Base-by-base conservation (phyloP, 768 basidiomycete species). In the Megacollybia marginata region DNA sequence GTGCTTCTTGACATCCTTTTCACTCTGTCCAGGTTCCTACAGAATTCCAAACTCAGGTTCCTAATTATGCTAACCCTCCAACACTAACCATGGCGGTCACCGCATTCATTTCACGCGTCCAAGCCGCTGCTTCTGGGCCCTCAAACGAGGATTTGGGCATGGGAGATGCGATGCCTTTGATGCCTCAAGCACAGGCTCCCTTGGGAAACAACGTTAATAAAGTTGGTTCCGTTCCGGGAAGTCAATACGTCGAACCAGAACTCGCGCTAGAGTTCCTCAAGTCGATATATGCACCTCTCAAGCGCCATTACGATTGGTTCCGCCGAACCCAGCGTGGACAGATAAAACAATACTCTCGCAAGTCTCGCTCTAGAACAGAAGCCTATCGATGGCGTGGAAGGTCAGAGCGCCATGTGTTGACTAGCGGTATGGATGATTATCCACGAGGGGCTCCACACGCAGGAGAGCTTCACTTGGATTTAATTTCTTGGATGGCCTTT, bases 231-330 rank as follows among this genome's bases (percentile, higher is more conserved):
- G 33, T 48, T 16, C 38, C 47, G 47, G 70, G 68, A 44, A 73
- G 71, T 58, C 58, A 64, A 53, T 74, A 79, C 61, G 63, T 89
- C 48, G 63, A 79, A n/a, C 79, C 79, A 4, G 72, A 78, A 32
- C 69, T 83, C 16, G 85, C 86, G 0, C 67, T 80, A 2, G 62
- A 69, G 2, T 95, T 82, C 69, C 77, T 98, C 38, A 78, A 73
- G 47, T 83, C 82, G 3, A 88, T 96, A 46, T 98, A 98, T 61
- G 66, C 69, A 18, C 85, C 88, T 0, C 74, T 97, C 12, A 88
- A 88, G 59, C 79, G 89, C 23, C 95, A 97, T 63, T 97, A 95
- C 62, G 85, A 91, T 48, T 98, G 94, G 94, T 96, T 98, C 76
- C 80, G 91, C 38, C 82, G 84, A 42, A 96, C 94, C 2, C 94